These are phyloP conservation scores for Leptosphaerulina australis DNA, from an alignment of 2,329 filamentous ascomycete genomes.

Conservation along the genomic window DNA sequence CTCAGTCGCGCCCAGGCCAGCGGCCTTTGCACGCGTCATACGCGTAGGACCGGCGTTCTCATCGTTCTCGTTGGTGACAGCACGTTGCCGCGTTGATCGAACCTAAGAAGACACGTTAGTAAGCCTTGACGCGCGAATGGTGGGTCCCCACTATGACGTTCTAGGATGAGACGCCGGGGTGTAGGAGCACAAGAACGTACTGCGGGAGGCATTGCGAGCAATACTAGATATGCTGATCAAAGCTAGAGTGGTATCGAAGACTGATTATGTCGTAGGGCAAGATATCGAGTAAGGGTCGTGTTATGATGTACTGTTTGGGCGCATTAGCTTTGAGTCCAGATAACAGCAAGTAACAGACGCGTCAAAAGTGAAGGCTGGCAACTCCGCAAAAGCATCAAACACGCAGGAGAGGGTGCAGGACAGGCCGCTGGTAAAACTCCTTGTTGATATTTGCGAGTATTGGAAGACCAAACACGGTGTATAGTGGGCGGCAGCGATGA, in stretches of 20 bases:
- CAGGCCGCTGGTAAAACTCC: slow-evolving; percentile 31
- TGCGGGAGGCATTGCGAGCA: slow-evolving; percentile 60
- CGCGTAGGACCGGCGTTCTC: slow-evolving; percentile 82
- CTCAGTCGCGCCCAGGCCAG: slow-evolving; percentile 59
- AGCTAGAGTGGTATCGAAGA: slow-evolving; percentile 36
- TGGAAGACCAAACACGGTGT: slow-evolving; percentile 42
- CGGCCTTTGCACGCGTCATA: slow-evolving; percentile 90
- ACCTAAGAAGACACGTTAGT: slow-evolving; percentile 60
- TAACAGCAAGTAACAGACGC: slow-evolving; percentile 23
- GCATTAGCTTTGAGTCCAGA: slow-evolving; percentile 34
- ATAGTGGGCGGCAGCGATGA: slow-evolving; percentile 41
- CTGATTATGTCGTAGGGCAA: slow-evolving; percentile 34
- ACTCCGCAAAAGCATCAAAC: slow-evolving; percentile 30
- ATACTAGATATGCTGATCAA: slow-evolving; percentile 47
- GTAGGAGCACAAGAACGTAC: slow-evolving; percentile 52
- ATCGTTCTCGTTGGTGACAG: slow-evolving; percentile 89
- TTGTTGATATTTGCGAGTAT: slow-evolving; percentile 35
- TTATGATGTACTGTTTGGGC: slow-evolving; percentile 46
- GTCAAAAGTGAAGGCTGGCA: slow-evolving; percentile 30
- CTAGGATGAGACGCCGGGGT: slow-evolving; percentile 15
- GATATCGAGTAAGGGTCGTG: slow-evolving; percentile 39
- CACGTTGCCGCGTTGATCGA: slow-evolving; percentile 74
- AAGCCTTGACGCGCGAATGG: slow-evolving; percentile 14
- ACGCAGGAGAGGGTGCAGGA: slow-evolving; percentile 25
- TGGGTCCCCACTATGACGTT: slow-evolving; percentile 17